phyloP scores from a whole-genome alignment of 768 basidiomycete species.

The Rhodotorula kratochvilovae region DNA sequence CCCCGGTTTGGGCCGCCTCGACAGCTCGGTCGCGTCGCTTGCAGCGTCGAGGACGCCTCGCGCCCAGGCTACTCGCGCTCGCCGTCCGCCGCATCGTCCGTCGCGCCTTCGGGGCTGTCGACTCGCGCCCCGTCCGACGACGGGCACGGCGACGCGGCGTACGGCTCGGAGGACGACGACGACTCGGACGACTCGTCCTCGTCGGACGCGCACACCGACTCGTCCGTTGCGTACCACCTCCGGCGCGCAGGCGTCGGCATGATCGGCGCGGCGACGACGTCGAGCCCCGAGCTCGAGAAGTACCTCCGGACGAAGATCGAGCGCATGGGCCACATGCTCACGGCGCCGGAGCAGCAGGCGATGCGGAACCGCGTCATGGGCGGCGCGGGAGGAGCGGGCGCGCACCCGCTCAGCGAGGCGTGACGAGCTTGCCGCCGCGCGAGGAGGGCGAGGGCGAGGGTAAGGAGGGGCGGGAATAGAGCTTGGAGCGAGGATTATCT shows the following conservation, averaged over 20 bases:
- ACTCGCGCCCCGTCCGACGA: background rate
- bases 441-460: background rate
- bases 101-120: background rate
- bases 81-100: slow-evolving; percentile 11
- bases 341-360: slow-evolving; percentile 42
- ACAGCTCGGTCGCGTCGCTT: slow-evolving; percentile 1
- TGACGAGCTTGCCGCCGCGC: background rate
- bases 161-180: background rate
- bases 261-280: slow-evolving; percentile 69
- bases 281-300: slow-evolving; percentile 83
- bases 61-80: slow-evolving; percentile 2
- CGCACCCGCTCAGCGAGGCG: background rate
- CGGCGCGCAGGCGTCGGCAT: slow-evolving; percentile 65
- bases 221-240: slow-evolving; percentile 47
- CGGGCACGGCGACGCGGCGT: background rate
- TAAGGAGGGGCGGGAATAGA: background rate
- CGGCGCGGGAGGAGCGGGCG: background rate
- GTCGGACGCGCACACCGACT: slow-evolving; percentile 41
- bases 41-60: slow-evolving; percentile 11
- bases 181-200: slow-evolving; percentile 19
- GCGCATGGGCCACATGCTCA: slow-evolving; percentile 92
- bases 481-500: background rate
- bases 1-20: background rate
- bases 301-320: slow-evolving; percentile 94
- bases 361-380: background rate